Evolutionary conservation across 345 rosid species (phyloP), one percentile per base, ranked within the genome.

Genomic region (Turritis glabra): DNA sequence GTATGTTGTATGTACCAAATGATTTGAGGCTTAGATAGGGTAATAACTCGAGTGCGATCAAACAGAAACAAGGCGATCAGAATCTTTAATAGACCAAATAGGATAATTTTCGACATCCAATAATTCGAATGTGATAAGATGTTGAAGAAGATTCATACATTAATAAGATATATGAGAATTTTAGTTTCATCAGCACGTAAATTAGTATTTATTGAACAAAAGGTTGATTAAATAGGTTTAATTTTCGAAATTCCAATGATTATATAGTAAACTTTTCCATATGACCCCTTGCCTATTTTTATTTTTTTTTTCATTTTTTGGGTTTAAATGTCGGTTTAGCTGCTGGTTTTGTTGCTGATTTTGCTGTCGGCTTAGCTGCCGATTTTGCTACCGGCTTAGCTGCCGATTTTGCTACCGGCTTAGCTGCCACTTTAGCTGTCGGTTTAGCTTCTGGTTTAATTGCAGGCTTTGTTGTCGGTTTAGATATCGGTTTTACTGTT

Each of bases 71-170:
- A 4, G 23, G 51, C 5, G 23, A 46, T 46, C 22, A 29, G 7
- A 55, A 29, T n/a, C 38, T 55, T 55, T 22, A 29, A 8, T 55
- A 53, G 18, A 25, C 21, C 18, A 17, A 27, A 30, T 27, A 54
- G 35, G 23, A 56, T 17, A 2, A 30, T n/a, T 55, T 29, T 55
- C 14, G 35, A 9, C 14, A 30, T 30, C 22, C 40, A 18, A 30
- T 55, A 29, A 30, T 11, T 55, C 14, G 21, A 8, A 29, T 29
- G 14, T 55, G 1, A 29, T 55, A 55, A 27, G 22, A 55, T 15
- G 60, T 55, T 55, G 22, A 55, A 29, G 35, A 55, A 55, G 61
- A 55, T 30, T 55, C 30, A 7, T 29, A 52, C 54, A 51, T 29
- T 51, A 25, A 25, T 22, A 33, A 32, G 33, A 41, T 64, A 43